phyloP scores from a whole-genome alignment of 495 filamentous ascomycete genomes.

The Chlorociboria aeruginascens region DNA sequence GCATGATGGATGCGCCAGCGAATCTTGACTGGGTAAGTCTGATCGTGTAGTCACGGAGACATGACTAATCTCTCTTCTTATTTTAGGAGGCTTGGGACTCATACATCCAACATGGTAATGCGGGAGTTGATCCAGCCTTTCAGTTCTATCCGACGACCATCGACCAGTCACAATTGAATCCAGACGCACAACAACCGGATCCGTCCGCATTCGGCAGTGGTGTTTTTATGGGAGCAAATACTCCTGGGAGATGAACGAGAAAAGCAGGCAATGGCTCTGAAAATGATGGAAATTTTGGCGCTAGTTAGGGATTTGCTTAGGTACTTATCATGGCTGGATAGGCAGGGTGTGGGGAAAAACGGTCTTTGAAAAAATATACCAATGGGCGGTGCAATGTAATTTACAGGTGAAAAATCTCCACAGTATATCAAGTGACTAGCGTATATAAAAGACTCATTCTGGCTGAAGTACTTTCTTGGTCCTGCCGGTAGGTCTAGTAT shows the following conservation, averaged over 20 bases:
- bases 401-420: too few species aligned
- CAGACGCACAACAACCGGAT: slow-evolving; percentile 4
- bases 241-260: slow-evolving; percentile 12
- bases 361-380: too few species aligned
- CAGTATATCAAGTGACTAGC: too few species aligned
- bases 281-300: not conserved
- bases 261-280: not conserved
- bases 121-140: slow-evolving; percentile 9
- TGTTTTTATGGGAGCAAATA: slow-evolving; percentile 22
- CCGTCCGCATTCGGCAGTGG: slow-evolving; percentile 10
- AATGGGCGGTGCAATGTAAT: too few species aligned
- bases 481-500: too few species aligned
- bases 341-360: too few species aligned
- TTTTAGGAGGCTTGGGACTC: slow-evolving; percentile 21
- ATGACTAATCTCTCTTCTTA: not conserved
- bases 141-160: slow-evolving; percentile 14
- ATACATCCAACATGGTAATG: slow-evolving; percentile 18
- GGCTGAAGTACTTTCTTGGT: too few species aligned
- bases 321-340: not conserved
- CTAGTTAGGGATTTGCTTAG: not conserved
- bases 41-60: not conserved
- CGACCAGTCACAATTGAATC: slow-evolving; percentile 7
- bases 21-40: slow-evolving; percentile 21
- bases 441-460: too few species aligned
- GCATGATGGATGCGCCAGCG: slow-evolving; percentile 17